Percentiles rank a stretch among this genome's conserved stretches.
These are phyloP conservation scores for Petunia secreta DNA, from an alignment of 257 asterid species.

Conservation along the genomic window DNA sequence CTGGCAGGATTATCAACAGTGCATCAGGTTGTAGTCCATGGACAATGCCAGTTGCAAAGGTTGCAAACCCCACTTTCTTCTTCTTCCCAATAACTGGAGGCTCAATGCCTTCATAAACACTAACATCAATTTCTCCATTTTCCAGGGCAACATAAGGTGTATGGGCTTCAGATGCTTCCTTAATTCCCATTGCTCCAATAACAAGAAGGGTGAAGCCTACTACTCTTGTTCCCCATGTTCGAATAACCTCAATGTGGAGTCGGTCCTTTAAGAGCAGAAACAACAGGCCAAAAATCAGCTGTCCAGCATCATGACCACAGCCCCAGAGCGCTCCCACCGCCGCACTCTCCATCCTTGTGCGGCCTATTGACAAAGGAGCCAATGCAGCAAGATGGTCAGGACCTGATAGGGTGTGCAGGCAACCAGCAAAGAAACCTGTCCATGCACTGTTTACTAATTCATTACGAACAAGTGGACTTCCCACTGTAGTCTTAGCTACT, in stretches of 20 bases:
- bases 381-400: constrained; percentile 98
- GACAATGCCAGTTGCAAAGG: constrained; percentile 91
- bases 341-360: constrained; percentile 83
- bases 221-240: constrained; percentile 89
- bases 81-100: constrained; percentile 61
- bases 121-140: constrained; percentile 61
- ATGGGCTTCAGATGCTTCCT: constrained; percentile 80
- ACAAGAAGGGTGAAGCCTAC: constrained; percentile 86
- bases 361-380: constrained; percentile 96
- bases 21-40: constrained; percentile 99
- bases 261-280: constrained; percentile 82
- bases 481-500: constrained; percentile 62
- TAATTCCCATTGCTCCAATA: constrained; percentile 93
- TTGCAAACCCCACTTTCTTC: constrained; percentile 91
- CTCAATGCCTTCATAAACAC: constrained; percentile 48
- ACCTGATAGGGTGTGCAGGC: constrained; percentile 93
- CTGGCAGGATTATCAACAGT: constrained; percentile 82
- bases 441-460: constrained; percentile 88
- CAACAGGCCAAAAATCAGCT: constrained; percentile 74
- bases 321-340: constrained; percentile 99
- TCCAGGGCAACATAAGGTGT: constrained; percentile 60
- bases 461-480: constrained; percentile 46
- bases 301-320: constrained; percentile 98
- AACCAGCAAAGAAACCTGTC: constrained; percentile 98
- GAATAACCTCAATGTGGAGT: constrained; percentile 85